Conservation (phyloP, 495 filamentous ascomycete species). For the Filosporella fistucella region DNA sequence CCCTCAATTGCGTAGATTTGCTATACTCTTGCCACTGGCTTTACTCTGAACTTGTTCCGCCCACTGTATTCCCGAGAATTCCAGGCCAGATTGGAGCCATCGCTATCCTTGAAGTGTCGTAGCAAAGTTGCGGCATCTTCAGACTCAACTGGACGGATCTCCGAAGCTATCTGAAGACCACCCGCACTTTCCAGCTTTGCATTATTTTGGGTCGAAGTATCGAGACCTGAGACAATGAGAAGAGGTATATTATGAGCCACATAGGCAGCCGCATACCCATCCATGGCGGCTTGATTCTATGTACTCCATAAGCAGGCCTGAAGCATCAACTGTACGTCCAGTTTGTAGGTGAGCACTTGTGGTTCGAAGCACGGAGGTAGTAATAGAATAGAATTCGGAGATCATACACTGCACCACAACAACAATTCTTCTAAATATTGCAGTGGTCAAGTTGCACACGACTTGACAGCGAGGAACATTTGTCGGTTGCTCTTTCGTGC, state of each 20-base stretch:
- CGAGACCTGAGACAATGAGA: constrained; percentile 72
- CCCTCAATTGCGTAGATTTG: not conserved
- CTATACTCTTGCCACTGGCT: constrained; percentile 74
- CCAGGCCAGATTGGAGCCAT: constrained; percentile 61
- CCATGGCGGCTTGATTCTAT: constrained; percentile 53
- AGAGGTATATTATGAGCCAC: constrained; percentile 79
- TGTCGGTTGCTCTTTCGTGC: too few relatives aligned
- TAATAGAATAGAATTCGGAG: too few relatives aligned
- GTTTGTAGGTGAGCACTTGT: not conserved
- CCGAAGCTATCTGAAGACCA: constrained; percentile 59
- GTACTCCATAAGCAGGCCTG: constrained; percentile 19
- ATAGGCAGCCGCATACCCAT: constrained; percentile 79
- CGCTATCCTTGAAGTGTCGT: constrained; percentile 58
- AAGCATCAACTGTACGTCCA: not conserved
- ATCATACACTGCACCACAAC: too few relatives aligned
- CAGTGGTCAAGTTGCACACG: too few relatives aligned
- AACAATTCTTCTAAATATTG: too few relatives aligned
- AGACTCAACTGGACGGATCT: constrained; percentile 60
- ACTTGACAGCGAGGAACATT: too few relatives aligned
- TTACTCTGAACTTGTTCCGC: constrained; percentile 57
- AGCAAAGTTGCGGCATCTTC: constrained; percentile 62
- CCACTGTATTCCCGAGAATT: constrained; percentile 39
- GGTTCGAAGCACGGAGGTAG: too few relatives aligned
- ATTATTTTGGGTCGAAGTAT: constrained; percentile 30
- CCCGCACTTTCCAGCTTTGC: constrained; percentile 54